Evolutionary conservation across 768 basidiomycete genomes (phyloP), one percentile per base, ranked within the genome.

Genomic region (Infundibulicybe gibba): DNA sequence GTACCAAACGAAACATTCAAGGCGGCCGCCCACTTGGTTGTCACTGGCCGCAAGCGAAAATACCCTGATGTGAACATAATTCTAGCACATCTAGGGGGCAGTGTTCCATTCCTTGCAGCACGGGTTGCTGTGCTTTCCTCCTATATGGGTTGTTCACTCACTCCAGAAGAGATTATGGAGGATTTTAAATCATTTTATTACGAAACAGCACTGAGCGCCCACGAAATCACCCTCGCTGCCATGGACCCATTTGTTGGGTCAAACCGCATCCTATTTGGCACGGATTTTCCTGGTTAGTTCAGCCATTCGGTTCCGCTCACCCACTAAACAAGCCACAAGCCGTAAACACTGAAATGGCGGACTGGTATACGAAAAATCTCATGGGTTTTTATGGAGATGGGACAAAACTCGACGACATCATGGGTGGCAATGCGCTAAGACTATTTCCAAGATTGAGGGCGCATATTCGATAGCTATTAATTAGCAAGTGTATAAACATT

Each of bases 1-100:
- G 85, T 87, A 0, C 87, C 87, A 6, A 83, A 87, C 58, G 87
- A 90, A 63, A 90, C 87, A 0, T 88, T 80, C 71, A 89, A 88
- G 66, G 88, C 85, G 1, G 86, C 86, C 31, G 80, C 86, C 3
- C 84, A 87, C 57, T 75, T 90, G 41, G 85, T 90, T 40, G 80
- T 89, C 17, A 77, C 83, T 0, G 83, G 85, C 40, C 65, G 70
- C 56, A 87, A 84, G 61, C 80, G 85, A 37, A 76, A 71, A 49
- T 87, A 77, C 54, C 61, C 72, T 16, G 64, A 78, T 45, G 69
- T 80, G 52, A 81, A 76, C 47, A 79, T 88, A 50, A 75, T 90
- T 32, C 76, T 90, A 8, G 77, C 87, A 15, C 88, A 89, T 58
- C 66, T 87, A 10, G 87, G 88, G n/a, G 87, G 87, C 2, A 81